Evolutionary conservation across 108 stramenopile species (phyloP), one percentile per base, ranked within the genome.

Genomic region (Seminavis robusta): DNA sequence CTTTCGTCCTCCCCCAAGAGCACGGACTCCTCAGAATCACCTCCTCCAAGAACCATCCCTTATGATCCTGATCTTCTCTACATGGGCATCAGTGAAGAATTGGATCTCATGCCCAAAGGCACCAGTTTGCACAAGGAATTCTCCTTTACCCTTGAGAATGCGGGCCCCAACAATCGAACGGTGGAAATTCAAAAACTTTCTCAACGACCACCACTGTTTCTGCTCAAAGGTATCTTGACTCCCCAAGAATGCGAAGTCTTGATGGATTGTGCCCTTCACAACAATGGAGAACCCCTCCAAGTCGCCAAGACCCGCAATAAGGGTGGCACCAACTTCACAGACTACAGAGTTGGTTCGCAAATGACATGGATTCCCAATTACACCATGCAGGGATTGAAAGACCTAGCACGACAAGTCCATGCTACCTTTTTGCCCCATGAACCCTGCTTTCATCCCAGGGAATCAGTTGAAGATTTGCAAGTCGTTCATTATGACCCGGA

Each of bases 401-500:
- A 17, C 15, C 24, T 44, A 25, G 30, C 29, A 15, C 37, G 23
- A 10, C 51, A 26, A 40, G 25, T 41, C 27, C 30, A 37, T 47
- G 33, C 30, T 33, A 20, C 54, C 36, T 57, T 67, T 10, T 31
- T 67, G 27, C 51, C 65, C 0, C 4, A 37, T 4, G 25, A 15
- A 0, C 31, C 63, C 19, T n/a, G 31, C 27, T 39, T 63, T 13
- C 37, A 62, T 36, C 45, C 60, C 3, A 25, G 45, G 15, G 49
- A 50, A 32, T 60, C 65, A 9, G 67, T 65, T 1, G 79, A 81
- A 59, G 51, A 67, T 40, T 27, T 83, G 58, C 81, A 83, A 64
- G 58, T 79, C 4, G 36, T 79, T 17, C 36, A 67, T n/a, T 80
- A 84, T 58, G 75, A 52, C 2, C 20, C 32, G 0, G 64, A 67